Base-by-base conservation (phyloP, 139 green algal species). In the Chlamydomonas sphaeroides region DNA sequence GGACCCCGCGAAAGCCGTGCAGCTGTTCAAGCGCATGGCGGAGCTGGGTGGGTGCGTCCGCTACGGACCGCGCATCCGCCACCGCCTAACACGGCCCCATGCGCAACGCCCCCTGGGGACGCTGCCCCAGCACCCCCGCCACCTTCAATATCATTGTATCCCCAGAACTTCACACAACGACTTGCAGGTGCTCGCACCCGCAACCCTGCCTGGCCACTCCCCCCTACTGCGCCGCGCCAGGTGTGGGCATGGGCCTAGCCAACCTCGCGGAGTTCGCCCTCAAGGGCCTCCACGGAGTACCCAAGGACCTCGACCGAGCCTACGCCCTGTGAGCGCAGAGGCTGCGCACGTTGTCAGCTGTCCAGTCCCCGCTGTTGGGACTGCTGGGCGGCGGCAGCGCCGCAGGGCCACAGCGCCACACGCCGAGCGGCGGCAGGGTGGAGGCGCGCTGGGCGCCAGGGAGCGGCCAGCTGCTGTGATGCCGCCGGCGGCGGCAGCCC, bases 201-300 rank as follows among this genome's bases (percentile, higher is more conserved):
- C n/a, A n/a, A n/a, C n/a, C n/a, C n/a, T 63, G 20, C 56, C 25
- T 15, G 30, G 30, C 8, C 30, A 5, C 7, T 20, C 11, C 59
- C 59, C 30, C 5, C 28, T 36, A 17, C 30, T 17, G 28, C 30
- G 7, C 30, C 17, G 26, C 21, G 35, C 5, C 66, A 72, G 66
- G 66, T 3, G 66, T 72, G n/a, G 66, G 66, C 66, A 72, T 72
- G 66, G 66, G 38, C 26, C 38, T 72, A 21, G 66, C 39, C 66
- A 72, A 72, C 66, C 21, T 72, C 4, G 38, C 66, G 8, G 39
- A 57, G 39, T 57, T 72, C 6, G 23, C 38, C 18, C 38, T 25
- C 21, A 23, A 25, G 23, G 66, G 66, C 25, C 7, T 36, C 18
- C 39, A 56, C 38, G 66, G 66, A 11, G 20, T 72, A 35, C 10